Base-by-base conservation (phyloP, 371 early-diverging fungal genomes). In the Dichotomocladium elegans region DNA sequence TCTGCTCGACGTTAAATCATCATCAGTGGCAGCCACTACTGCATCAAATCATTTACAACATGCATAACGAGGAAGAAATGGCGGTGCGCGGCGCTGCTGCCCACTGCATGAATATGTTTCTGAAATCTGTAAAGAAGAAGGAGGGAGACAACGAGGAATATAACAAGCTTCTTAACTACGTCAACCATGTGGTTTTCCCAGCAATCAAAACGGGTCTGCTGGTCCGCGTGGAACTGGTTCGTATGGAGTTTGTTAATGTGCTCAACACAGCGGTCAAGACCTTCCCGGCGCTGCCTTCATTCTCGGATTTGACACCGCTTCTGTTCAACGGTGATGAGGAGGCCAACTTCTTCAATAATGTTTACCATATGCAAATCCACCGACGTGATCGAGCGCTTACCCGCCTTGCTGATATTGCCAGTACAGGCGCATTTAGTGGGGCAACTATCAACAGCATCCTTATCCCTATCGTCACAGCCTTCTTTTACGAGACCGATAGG, bases 291-390 rank as follows among this genome's bases (percentile, higher is more conserved):
- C 45, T 79, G 5, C 68, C 79, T 11, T 68, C 79, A 12, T 90
- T 92, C 58, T 64, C 66, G 17, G 90, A 89, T 51, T 72, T 93
- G 86, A 69, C 70, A 0, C 64, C 63, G 4, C 64, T 93, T 28
- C 63, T 90, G 40, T 87, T 80, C 21, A 78, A 74, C 44, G 78
- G 74, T 10, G 33, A 44, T 10, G 92, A 92, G 28, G 96, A 94
- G 61, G 81, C 86, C 37, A 90, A 80, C 62, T 93, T 95, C 63
- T 95, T 95, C 66, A 76, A 74, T 60, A 97, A 97, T 58, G 80
- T 96, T 47, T 83, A 89, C 57, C 99, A 98, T 61, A 80, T 96
- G 60, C 99, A 98, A 74, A 58, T 86, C 7, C 95, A 97, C 65
- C 88, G 96, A 52, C 91, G 98, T 49, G 57, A 84, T 12, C 85